Conservation (phyloP, 495 filamentous ascomycete genomes). For the Penicillium arizonense region DNA sequence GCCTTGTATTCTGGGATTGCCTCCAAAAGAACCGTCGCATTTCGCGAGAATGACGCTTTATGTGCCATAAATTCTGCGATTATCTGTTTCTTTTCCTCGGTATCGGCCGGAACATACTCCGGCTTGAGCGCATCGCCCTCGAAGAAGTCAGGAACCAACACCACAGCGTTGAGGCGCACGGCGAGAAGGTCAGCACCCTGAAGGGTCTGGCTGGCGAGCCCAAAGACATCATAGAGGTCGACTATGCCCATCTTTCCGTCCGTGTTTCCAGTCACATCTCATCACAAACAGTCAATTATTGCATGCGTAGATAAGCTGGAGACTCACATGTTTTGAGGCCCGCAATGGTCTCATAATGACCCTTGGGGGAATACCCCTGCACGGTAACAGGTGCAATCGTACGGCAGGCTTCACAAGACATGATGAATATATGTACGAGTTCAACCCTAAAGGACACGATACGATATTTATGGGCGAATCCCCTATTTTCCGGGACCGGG, state of each 20-base stretch:
- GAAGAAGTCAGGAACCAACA: slow-evolving; percentile 50
- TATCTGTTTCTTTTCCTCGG: slow-evolving; percentile 40
- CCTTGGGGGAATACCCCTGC: slow-evolving; percentile 62
- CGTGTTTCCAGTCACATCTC: slow-evolving; percentile 45
- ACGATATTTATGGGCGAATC: no score
- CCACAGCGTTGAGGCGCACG: slow-evolving; percentile 29
- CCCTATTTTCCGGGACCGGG: slow-evolving; percentile 4
- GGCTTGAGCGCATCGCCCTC: slow-evolving; percentile 30
- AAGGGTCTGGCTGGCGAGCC: slow-evolving; percentile 46
- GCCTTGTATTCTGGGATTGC: slow-evolving; percentile 22
- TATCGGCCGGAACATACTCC: slow-evolving; percentile 38
- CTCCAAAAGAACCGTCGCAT: slow-evolving; percentile 21
- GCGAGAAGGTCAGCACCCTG: slow-evolving; percentile 57
- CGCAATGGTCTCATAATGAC: slow-evolving; percentile 59
- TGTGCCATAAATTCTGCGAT: slow-evolving; percentile 27
- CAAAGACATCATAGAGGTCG: slow-evolving; percentile 56
- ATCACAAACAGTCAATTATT: background rate
- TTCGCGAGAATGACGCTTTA: slow-evolving; percentile 21
- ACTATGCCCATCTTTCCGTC: slow-evolving; percentile 40
- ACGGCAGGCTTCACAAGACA: slow-evolving; percentile 62
- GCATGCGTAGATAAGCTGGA: background rate
- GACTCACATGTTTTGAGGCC: slow-evolving; percentile 67
- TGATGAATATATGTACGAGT: slow-evolving; percentile 2
- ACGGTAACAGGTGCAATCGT: slow-evolving; percentile 67
- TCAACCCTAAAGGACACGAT: background rate